Evolutionary conservation across 768 basidiomycete genomes (phyloP).

Genomic region (Psilocybe azurescens): DNA sequence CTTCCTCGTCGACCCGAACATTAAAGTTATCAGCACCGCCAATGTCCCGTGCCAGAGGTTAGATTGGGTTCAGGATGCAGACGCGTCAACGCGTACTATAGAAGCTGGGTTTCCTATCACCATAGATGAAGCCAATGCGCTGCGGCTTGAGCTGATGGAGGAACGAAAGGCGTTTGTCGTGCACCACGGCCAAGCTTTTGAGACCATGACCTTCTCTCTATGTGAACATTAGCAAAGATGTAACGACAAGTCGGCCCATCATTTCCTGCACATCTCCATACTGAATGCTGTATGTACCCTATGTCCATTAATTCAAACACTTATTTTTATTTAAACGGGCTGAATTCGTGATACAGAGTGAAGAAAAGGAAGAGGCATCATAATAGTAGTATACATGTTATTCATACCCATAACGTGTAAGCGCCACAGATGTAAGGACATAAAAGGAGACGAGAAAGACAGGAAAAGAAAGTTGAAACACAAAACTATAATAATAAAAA

Average conservation of each 20-base stretch:
- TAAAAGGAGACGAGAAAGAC: neutral
- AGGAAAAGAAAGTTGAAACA: constrained; percentile 3
- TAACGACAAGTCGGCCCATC: too few species aligned
- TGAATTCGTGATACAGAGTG: neutral
- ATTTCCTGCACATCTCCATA: too few species aligned
- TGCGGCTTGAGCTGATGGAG: neutral
- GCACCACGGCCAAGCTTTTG: neutral
- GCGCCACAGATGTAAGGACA: too few species aligned
- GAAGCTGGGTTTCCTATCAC: constrained; percentile 3
- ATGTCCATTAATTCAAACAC: too few species aligned
- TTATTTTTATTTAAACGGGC: too few species aligned
- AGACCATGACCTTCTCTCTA: neutral
- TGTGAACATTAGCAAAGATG: neutral
- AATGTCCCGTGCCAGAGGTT: constrained; percentile 36
- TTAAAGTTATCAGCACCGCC: constrained; percentile 34
- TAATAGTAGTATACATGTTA: neutral
- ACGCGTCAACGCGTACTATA: constrained; percentile 7
- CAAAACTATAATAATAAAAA: neutral
- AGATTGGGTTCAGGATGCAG: constrained; percentile 29
- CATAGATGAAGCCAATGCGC: neutral
- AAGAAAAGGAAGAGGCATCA: neutral
- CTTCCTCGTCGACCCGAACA: constrained; percentile 44
- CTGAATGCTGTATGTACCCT: too few species aligned
- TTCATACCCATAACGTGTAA: neutral
- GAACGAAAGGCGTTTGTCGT: neutral